These are phyloP conservation scores for Paramecium sexaurelia DNA, from an alignment of 73 alveolate genomes.

Conservation along the genomic window DNA sequence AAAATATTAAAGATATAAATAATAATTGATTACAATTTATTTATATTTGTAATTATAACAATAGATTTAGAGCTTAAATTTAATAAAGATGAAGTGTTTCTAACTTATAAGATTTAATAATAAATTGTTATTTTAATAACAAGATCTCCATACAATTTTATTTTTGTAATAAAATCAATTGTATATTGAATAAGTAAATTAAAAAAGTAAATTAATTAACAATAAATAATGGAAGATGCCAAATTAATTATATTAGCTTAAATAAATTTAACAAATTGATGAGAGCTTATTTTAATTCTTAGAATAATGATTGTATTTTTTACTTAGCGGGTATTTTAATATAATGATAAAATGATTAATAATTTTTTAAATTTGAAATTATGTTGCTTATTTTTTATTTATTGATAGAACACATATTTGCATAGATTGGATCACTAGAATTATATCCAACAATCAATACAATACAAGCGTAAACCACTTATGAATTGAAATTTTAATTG, in stretches of 20 bases:
- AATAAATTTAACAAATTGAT: too few species aligned
- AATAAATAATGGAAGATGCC: not conserved
- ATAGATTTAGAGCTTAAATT: not conserved
- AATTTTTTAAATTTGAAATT: not conserved
- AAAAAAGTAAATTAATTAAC: not conserved
- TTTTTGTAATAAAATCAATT: too few species aligned
- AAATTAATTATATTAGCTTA: not conserved
- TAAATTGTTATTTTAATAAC: not conserved
- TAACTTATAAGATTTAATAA: not conserved
- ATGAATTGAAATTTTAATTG: slow-evolving; percentile 23
- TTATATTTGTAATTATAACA: not conserved
- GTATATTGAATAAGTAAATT: too few species aligned
- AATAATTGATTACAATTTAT: too few species aligned
- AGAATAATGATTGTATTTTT: not conserved
- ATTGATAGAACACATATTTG: not conserved
- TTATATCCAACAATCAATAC: slow-evolving; percentile 46
- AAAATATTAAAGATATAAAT: too few species aligned
- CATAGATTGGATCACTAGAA: slow-evolving; percentile 18
- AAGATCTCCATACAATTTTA: not conserved
- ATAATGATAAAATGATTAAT: not conserved
- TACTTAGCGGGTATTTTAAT: not conserved
- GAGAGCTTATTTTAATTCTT: not conserved
- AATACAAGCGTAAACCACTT: slow-evolving; percentile 25
- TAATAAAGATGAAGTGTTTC: not conserved
- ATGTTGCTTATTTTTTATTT: not conserved